These are phyloP conservation scores for Candida saitoana DNA, from an alignment of 805 yeast genomes.

Conservation along the genomic window DNA sequence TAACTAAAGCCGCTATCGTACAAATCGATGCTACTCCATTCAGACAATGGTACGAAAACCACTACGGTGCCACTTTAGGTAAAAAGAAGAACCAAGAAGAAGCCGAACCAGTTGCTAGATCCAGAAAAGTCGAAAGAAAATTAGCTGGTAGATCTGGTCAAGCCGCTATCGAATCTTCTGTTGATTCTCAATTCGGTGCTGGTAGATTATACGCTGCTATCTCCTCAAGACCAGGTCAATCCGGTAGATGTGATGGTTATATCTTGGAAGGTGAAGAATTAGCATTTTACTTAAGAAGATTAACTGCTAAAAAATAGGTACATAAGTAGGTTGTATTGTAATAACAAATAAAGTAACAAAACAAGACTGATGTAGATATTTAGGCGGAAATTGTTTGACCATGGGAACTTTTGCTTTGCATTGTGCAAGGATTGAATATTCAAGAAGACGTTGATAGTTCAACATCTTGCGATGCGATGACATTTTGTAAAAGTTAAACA, in stretches of 20 bases:
- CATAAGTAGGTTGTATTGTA: slow-evolving; percentile 2
- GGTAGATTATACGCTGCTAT: slow-evolving; percentile 98
- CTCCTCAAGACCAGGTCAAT: slow-evolving; percentile 99
- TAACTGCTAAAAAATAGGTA: slow-evolving; percentile 94
- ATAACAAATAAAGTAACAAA: no score
- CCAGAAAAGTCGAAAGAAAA: slow-evolving; percentile 83
- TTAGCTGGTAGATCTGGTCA: slow-evolving; percentile 86
- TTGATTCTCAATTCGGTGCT: slow-evolving; percentile 94
- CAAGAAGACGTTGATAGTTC: no score
- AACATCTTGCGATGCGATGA: no score
- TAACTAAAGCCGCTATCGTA: slow-evolving; percentile 97
- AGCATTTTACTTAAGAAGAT: slow-evolving; percentile 99
- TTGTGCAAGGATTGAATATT: no score
- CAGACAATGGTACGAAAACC: slow-evolving; percentile 98
- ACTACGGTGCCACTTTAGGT: slow-evolving; percentile 92
- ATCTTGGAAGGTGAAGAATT: slow-evolving; percentile 99
- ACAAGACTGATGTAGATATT: not conserved
- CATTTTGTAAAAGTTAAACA: no score
- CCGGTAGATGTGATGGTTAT: slow-evolving; percentile 99
- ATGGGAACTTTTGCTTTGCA: no score
- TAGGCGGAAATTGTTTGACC: not conserved
- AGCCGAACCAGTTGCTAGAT: slow-evolving; percentile 62
- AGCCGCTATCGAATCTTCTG: slow-evolving; percentile 84
- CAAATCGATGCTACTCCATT: slow-evolving; percentile 99
- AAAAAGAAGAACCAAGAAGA: slow-evolving; percentile 53